phyloP scores from a whole-genome alignment of 345 rosid species.

The Excoecaria cochinchinensis region DNA sequence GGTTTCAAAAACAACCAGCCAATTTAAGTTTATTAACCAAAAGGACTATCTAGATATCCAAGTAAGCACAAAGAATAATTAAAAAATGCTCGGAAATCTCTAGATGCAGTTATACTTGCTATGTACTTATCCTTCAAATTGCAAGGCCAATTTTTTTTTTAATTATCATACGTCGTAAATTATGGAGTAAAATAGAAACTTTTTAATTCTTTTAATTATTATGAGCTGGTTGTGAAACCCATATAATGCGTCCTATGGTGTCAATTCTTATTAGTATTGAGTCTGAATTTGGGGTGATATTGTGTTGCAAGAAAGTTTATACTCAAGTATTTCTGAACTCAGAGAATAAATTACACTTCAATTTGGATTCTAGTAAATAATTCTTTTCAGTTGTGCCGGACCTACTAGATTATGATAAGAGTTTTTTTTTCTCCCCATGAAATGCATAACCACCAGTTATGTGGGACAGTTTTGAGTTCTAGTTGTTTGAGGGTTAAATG shows the following conservation, averaged over 20 bases:
- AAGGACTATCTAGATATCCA: neutral
- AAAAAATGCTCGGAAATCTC: neutral
- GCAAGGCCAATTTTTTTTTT: neutral
- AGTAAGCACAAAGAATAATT: neutral
- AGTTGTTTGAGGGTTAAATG: neutral
- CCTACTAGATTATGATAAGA: neutral
- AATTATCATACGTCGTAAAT: neutral
- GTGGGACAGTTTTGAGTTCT: neutral
- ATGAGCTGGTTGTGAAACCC: neutral
- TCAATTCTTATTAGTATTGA: neutral
- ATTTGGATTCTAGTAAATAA: neutral
- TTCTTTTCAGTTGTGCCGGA: neutral
- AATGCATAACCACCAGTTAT: neutral
- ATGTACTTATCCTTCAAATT: neutral
- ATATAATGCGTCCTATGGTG: neutral
- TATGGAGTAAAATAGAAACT: neutral
- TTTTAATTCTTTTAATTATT: neutral
- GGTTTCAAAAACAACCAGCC: neutral
- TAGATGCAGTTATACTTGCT: neutral
- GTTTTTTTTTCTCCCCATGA: neutral
- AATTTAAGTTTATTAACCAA: neutral
- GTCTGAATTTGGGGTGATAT: neutral
- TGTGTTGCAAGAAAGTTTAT: neutral
- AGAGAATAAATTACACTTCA: neutral
- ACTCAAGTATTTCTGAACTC: neutral